Base-by-base conservation (phyloP, 495 filamentous ascomycete species). In the Penicillium lividum region DNA sequence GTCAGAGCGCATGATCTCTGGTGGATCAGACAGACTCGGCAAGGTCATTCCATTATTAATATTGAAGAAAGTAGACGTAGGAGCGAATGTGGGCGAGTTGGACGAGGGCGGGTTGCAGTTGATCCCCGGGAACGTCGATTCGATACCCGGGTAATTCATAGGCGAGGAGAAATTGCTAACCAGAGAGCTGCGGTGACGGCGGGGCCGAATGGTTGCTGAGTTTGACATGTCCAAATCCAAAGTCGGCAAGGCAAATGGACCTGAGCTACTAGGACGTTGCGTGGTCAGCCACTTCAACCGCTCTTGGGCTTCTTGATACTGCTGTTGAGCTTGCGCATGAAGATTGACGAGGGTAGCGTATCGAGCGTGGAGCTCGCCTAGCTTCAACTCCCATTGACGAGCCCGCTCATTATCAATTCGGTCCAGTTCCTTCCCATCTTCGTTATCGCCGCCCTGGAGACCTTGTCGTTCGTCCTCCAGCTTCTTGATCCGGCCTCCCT, bases 401-500 rank as follows among this genome's bases (percentile, higher is more conserved):
- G 86, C 82, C 45, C 83, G 80, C 57, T 85, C 84, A 51, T 76
- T 79, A 57, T 86, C 84, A 29, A 78, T 78, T 47, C 77, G 73
- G 53, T 77, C 75, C 53, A 77, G 63, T 27, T 82, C 76, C 53
- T 76, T 79, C 36, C 78, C 77, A 58, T 78, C 77, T 40, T 80
- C 81, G 29, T 73, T 78, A 43, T 82, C 80, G 1, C 68, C 75
- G 10, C 74, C 80, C 15, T 77, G 74, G 15, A 75, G 57, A 29
- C 72, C 72, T 65, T 80, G 79, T 51, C 79, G 73, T 49, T 83
- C 79, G 27, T 86, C 84, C 60, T 89, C 86, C 3, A 88, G 74
- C 47, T 78, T 75, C 72, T 88, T 88, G 65, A 88, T 80, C 31
- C 82, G 79, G 15, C 77, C 78, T 29, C 83, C 84, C 57, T 80